Evolutionary conservation across 495 filamentous ascomycete genomes (phyloP).

Genomic region (Penicillium robsamsonii): DNA sequence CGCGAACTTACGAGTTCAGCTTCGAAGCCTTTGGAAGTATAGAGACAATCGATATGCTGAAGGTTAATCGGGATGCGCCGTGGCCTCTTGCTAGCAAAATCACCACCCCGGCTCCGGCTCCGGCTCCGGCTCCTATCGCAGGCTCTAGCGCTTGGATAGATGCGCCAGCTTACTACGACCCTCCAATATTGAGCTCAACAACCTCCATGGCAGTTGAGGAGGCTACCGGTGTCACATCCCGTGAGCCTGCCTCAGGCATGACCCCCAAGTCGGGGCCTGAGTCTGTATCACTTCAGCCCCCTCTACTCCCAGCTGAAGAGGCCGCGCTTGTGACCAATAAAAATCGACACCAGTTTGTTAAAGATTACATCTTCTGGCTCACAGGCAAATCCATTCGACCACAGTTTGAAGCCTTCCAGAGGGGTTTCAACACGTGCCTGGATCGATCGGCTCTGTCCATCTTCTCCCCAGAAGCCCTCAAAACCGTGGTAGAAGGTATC

Average conservation of each 20-base stretch:
- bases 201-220: constrained; percentile 31
- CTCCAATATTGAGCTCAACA: constrained; percentile 21
- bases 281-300: constrained; percentile 21
- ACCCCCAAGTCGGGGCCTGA: constrained; percentile 19
- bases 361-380: constrained; percentile 86
- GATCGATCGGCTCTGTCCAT: constrained; percentile 65
- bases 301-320: constrained; percentile 32
- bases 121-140: neutral
- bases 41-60: constrained; percentile 56
- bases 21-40: constrained; percentile 64
- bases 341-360: constrained; percentile 75
- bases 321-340: constrained; percentile 63
- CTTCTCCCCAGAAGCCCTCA: constrained; percentile 67
- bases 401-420: constrained; percentile 76
- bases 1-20: constrained; percentile 80
- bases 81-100: constrained; percentile 35
- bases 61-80: constrained; percentile 32
- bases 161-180: constrained; percentile 21
- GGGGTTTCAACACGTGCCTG: constrained; percentile 77
- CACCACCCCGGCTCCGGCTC: neutral
- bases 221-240: constrained; percentile 11
- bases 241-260: constrained; percentile 19
- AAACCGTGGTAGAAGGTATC: constrained; percentile 76
- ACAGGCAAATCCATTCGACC: constrained; percentile 72
- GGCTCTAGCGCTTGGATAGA: constrained; percentile 30